Conservation (phyloP, 129 eudicot species). For the Solidago caesia region DNA sequence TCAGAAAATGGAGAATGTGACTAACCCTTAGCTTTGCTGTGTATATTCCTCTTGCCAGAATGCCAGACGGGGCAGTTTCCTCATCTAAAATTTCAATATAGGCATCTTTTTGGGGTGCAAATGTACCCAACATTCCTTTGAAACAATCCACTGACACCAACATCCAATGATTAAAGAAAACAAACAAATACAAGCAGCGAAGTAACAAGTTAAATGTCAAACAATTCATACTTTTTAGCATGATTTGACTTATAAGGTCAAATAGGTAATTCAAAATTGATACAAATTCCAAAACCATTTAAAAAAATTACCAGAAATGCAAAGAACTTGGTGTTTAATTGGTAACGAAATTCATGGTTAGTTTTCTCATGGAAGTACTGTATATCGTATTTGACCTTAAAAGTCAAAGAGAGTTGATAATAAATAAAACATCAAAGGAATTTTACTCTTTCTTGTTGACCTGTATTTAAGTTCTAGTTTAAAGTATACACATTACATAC, state of each 20-base stretch:
- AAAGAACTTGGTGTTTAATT: not conserved
- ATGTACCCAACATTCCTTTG: conserved; percentile 83
- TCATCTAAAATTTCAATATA: conserved; percentile 72
- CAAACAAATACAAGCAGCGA: not conserved
- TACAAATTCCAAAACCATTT: not conserved
- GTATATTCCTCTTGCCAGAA: conserved; percentile 84
- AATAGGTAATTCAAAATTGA: conserved; percentile 5
- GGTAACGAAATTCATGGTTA: not conserved
- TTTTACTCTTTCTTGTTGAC: too few species aligned
- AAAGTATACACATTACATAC: too few species aligned
- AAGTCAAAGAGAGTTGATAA: not conserved
- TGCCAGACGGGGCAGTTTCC: conserved; percentile 81
- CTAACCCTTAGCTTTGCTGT: conserved; percentile 73
- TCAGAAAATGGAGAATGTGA: not conserved
- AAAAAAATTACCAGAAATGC: not conserved
- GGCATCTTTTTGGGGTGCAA: conserved; percentile 77
- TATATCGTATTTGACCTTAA: not conserved
- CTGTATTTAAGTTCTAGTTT: too few species aligned
- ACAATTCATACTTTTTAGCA: not conserved
- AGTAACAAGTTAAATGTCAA: not conserved
- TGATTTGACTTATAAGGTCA: conserved; percentile 23
- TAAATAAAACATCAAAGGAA: not conserved
- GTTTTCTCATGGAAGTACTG: not conserved
- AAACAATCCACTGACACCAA: conserved; percentile 68
- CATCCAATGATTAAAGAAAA: not conserved